Base-by-base conservation (phyloP, 176 grass and related monocot species). In the Raddia guianensis region DNA sequence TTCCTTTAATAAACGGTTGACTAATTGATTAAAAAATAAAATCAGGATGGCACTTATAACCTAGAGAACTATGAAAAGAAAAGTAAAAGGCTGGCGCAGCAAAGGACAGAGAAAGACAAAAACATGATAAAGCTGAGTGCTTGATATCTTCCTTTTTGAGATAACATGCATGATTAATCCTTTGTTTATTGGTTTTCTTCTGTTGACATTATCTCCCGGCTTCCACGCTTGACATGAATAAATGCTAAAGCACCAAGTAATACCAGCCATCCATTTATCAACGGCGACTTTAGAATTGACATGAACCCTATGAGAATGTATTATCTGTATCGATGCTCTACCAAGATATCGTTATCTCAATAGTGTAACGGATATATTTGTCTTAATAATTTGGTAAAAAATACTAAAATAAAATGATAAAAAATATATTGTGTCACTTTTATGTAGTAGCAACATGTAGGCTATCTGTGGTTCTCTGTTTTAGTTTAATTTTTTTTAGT, bases 71-170 rank as follows among this genome's bases (percentile, higher is more conserved):
- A 0, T 27, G 34, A 55, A 43, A 42, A 40, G 49, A 21, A 67
- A 27, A 43, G 11, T 42, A 20, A 54, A 65, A 4, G 64, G 9
- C 56, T 80, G 44, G 43, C 77, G 43, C 77, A 68, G 49, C 16
- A 68, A 19, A 80, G 19, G 19, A 18, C 52, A 68, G 63, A 68
- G 63, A 67, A 55, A n/a, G 63, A 80, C 63, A 27, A 46, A 57
- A 57, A 79, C 37, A 8, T 12, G 77, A 43, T n/a, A 80, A 80
- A 80, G 63, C 50, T 56, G 63, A 37, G 56, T 8, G 34, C n/a
- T 42, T 80, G 27, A 80, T 56, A 16, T 79, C 53, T 21, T 78
- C 66, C 44, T 32, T 1, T 58, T 59, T 59, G n/a, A 32, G 21
- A 80, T 50, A 12, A 40, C 27, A 27, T 27, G 63, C n/a, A 7